phyloP scores from a whole-genome alignment of 176 grass and related monocot species.

The Ensete ventricosum region DNA sequence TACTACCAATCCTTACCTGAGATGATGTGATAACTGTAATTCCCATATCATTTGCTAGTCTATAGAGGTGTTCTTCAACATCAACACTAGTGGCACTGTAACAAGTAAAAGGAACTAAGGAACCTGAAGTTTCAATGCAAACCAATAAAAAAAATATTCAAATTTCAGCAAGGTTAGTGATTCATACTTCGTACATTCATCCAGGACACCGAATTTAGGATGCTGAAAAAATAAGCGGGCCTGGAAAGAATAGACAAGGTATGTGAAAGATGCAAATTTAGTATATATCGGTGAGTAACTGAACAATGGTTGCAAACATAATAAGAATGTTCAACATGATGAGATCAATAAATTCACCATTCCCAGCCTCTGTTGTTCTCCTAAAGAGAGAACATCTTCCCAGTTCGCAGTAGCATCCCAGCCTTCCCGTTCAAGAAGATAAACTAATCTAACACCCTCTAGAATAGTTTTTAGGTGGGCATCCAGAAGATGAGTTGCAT shows the following conservation, averaged over 20 bases:
- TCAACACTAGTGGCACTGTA: conserved; percentile 90
- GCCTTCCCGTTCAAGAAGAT: conserved; percentile 94
- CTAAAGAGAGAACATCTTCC: conserved; percentile 87
- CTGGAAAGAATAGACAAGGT: conserved; percentile 31
- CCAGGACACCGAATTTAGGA: conserved; percentile 84
- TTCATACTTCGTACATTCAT: conserved; percentile 85
- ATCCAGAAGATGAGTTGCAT: conserved; percentile 51
- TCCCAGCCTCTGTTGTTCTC: conserved; percentile 92
- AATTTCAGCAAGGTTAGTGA: neutral
- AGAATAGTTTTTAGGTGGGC: conserved; percentile 74
- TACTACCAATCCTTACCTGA: conserved; percentile 36
- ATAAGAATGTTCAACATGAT: neutral
- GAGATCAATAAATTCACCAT: conserved; percentile 50
- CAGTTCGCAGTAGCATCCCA: conserved; percentile 90
- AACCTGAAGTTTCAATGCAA: conserved; percentile 10
- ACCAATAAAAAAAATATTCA: neutral
- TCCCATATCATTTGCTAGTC: conserved; percentile 74
- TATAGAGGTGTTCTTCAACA: conserved; percentile 96
- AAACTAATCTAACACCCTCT: conserved; percentile 68
- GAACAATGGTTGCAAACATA: neutral
- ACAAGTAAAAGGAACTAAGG: conserved; percentile 18
- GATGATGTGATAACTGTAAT: conserved; percentile 96
- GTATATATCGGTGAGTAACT: neutral
- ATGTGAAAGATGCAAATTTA: neutral
- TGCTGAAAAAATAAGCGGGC: conserved; percentile 92